Conservation (phyloP, 2,329 filamentous ascomycete genomes). For the Curvularia eragrostidis region DNA sequence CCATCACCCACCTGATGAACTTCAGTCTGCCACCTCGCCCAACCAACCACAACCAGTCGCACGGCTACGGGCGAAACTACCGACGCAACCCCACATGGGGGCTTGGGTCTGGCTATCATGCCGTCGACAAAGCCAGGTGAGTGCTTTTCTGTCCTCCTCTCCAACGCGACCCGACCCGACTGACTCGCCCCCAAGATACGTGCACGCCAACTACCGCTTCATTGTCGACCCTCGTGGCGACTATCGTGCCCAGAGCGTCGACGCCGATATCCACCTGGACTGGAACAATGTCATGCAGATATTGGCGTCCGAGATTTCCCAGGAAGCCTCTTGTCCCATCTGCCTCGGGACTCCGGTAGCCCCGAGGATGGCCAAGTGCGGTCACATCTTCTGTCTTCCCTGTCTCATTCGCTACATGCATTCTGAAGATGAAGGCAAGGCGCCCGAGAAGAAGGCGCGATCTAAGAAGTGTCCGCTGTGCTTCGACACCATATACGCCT, state of each 20-base stretch:
- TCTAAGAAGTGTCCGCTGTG: conserved; percentile 98
- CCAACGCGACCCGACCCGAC: neutral
- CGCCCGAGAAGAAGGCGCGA: conserved; percentile 71
- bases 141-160: conserved; percentile 1
- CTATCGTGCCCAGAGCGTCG: conserved; percentile 80
- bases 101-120: conserved; percentile 85
- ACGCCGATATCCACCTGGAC: conserved; percentile 88
- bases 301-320: conserved; percentile 86
- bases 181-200: conserved; percentile 65
- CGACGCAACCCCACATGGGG: conserved; percentile 82
- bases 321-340: conserved; percentile 89
- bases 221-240: conserved; percentile 83
- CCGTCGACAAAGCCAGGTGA: conserved; percentile 86
- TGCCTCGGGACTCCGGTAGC: conserved; percentile 92
- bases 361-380: conserved; percentile 94
- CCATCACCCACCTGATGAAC: conserved; percentile 95
- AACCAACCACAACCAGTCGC: conserved; percentile 62
- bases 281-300: conserved; percentile 93
- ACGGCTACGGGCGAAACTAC: conserved; percentile 59
- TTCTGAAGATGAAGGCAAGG: conserved; percentile 69
- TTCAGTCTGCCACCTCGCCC: conserved; percentile 81
- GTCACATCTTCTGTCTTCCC: conserved; percentile 94
- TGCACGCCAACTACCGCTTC: conserved; percentile 98
- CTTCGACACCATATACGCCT: conserved; percentile 90
- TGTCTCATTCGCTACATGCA: conserved; percentile 97